A percentile compares a stretch with the other conserved stretches of the same genome.
phyloP scores from a whole-genome alignment of 306 rosid species.

The Vigna unguiculata region DNA sequence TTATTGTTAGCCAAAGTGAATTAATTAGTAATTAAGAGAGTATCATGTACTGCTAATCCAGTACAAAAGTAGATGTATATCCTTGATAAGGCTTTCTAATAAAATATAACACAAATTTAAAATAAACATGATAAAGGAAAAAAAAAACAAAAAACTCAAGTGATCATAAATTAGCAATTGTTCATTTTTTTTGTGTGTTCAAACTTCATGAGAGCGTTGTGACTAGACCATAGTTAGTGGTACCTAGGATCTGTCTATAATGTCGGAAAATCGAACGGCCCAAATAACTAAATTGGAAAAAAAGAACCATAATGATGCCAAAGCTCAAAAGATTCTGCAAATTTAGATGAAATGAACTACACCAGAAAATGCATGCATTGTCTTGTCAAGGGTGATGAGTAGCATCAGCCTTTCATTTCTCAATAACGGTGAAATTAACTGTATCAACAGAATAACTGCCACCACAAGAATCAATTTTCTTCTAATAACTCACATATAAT shows the following conservation, averaged over 20 bases:
- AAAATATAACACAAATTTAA: not conserved
- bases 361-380: slow-evolving; percentile 47
- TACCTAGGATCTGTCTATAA: not conserved
- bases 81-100: not conserved
- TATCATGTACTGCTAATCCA: not conserved
- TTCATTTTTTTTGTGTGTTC: not conserved
- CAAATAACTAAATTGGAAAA: slow-evolving; percentile 7
- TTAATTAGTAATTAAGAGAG: not conserved
- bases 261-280: slow-evolving; percentile 1
- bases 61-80: not conserved
- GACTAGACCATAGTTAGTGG: not conserved
- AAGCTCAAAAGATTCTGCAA: slow-evolving; percentile 56
- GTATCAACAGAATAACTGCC: slow-evolving; percentile 70
- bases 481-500: slow-evolving; percentile 3
- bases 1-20: not conserved
- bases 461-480: slow-evolving; percentile 43
- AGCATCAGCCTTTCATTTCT: slow-evolving; percentile 52
- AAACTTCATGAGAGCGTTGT: not conserved
- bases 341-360: slow-evolving; percentile 42
- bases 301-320: slow-evolving; percentile 42
- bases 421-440: slow-evolving; percentile 59
- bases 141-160: no score
- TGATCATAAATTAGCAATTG: no score
- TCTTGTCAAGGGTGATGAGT: slow-evolving; percentile 51
- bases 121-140: not conserved